A percentile compares a stretch with the other conserved stretches of the same genome.
Evolutionary conservation across 306 rosid species (phyloP).

Genomic region (Prunus mira): DNA sequence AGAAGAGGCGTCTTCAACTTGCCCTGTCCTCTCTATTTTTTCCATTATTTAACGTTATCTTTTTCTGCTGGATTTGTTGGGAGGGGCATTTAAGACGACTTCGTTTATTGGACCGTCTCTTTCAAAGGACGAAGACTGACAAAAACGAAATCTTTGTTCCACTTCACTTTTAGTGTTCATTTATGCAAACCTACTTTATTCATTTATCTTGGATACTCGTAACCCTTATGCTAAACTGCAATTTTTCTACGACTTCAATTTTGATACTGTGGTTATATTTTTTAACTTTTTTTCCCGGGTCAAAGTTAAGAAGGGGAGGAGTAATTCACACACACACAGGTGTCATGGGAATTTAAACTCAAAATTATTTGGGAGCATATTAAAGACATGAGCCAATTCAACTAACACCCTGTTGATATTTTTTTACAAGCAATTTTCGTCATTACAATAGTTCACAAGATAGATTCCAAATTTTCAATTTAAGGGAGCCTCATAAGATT

Average conservation of each 20-base stretch:
- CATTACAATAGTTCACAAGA: no score
- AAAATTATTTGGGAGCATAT: no score
- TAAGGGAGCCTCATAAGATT: no score
- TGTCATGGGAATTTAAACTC: fast-evolving
- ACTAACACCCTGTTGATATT: no score
- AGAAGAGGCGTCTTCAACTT: background rate
- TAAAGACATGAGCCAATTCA: no score
- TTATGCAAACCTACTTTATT: background rate
- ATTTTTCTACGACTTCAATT: no score
- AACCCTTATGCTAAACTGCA: background rate
- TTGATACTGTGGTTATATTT: no score
- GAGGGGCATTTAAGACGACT: background rate
- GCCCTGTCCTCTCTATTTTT: background rate
- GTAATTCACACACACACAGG: no score
- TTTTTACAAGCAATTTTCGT: no score
- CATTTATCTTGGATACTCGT: background rate
- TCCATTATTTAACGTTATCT: background rate
- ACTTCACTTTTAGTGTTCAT: background rate
- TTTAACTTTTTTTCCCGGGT: no score
- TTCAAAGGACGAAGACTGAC: background rate
- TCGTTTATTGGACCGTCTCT: background rate
- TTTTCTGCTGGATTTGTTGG: background rate
- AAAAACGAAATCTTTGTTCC: background rate
- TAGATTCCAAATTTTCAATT: no score
- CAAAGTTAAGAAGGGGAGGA: fast-evolving